A percentile compares a stretch with the other conserved stretches of the same genome.
These are phyloP conservation scores for Cucurbita argyrosperma DNA, from an alignment of 306 rosid species.

Conservation along the genomic window DNA sequence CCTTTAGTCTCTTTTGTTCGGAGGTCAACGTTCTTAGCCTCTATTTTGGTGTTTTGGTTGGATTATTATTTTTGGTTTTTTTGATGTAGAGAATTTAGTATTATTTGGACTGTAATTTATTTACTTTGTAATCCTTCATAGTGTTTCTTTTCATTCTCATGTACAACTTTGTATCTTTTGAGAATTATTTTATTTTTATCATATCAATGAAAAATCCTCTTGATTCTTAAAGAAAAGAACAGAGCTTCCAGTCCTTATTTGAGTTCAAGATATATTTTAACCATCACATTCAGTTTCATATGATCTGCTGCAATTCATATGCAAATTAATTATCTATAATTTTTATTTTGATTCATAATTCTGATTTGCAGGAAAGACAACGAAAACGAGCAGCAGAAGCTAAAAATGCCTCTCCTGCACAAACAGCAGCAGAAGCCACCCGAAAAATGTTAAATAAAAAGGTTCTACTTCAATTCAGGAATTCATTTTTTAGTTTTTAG, in stretches of 20 bases:
- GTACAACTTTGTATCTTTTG: too few relatives aligned
- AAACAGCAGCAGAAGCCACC: constrained; percentile 59
- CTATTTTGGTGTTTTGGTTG: too few relatives aligned
- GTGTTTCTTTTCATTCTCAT: too few relatives aligned
- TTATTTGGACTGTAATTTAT: too few relatives aligned
- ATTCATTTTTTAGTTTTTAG: not conserved
- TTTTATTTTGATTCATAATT: not conserved
- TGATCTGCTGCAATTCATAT: not conserved
- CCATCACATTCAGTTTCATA: not conserved
- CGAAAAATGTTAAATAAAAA: constrained; percentile 44
- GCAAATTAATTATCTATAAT: not conserved
- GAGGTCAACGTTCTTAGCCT: too few relatives aligned
- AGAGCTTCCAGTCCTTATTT: not conserved
- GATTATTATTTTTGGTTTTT: too few relatives aligned
- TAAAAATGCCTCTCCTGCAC: constrained; percentile 43
- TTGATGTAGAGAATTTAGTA: too few relatives aligned
- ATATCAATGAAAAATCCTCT: too few relatives aligned
- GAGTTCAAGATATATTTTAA: not conserved
- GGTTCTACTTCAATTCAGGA: constrained; percentile 15
- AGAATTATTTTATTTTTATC: too few relatives aligned
- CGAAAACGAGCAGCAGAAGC: constrained; percentile 30
- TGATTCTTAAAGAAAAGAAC: too few relatives aligned
- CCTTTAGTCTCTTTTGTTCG: too few relatives aligned
- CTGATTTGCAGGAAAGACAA: constrained; percentile 29
- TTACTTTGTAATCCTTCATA: too few relatives aligned